Evolutionary conservation across 2,329 filamentous ascomycete genomes (phyloP).

Genomic region (Pyrenophora teres): DNA sequence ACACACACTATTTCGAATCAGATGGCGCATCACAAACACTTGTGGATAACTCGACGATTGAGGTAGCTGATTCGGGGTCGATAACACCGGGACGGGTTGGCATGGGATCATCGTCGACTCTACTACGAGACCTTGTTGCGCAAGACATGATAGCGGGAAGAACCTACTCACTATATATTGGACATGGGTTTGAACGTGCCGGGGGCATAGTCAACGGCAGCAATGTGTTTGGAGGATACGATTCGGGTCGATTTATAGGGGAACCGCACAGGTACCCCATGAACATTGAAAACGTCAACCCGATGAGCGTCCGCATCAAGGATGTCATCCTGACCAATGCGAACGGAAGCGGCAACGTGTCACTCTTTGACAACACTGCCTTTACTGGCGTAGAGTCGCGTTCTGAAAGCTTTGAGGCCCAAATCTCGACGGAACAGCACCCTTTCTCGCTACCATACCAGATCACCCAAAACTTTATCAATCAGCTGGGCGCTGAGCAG

Average conservation of each 20-base stretch:
- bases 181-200: slow-evolving; percentile 49
- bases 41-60: slow-evolving; percentile 42
- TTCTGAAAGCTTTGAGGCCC: slow-evolving; percentile 45
- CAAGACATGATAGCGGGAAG: slow-evolving; percentile 45
- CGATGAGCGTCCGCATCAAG: slow-evolving; percentile 48
- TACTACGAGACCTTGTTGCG: slow-evolving; percentile 46
- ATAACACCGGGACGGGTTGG: slow-evolving; percentile 45
- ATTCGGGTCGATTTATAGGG: slow-evolving; percentile 50
- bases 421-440: slow-evolving; percentile 51
- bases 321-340: slow-evolving; percentile 47
- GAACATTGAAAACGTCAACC: slow-evolving; percentile 37
- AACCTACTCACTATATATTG: slow-evolving; percentile 52
- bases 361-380: slow-evolving; percentile 38
- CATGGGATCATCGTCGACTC: slow-evolving; percentile 48
- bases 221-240: slow-evolving; percentile 52
- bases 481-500: slow-evolving; percentile 40
- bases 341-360: slow-evolving; percentile 37
- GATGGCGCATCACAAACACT: slow-evolving; percentile 46
- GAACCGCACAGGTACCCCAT: slow-evolving; percentile 41
- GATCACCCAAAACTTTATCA: slow-evolving; percentile 50
- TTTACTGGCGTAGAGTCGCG: slow-evolving; percentile 42
- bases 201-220: slow-evolving; percentile 51
- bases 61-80: slow-evolving; percentile 40
- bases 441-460: slow-evolving; percentile 49
- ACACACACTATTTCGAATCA: slow-evolving; percentile 50